Evolutionary conservation across 2,329 filamentous ascomycete species (phyloP), one percentile per base, ranked within the genome.

Genomic region (Cladosporium halotolerans): DNA sequence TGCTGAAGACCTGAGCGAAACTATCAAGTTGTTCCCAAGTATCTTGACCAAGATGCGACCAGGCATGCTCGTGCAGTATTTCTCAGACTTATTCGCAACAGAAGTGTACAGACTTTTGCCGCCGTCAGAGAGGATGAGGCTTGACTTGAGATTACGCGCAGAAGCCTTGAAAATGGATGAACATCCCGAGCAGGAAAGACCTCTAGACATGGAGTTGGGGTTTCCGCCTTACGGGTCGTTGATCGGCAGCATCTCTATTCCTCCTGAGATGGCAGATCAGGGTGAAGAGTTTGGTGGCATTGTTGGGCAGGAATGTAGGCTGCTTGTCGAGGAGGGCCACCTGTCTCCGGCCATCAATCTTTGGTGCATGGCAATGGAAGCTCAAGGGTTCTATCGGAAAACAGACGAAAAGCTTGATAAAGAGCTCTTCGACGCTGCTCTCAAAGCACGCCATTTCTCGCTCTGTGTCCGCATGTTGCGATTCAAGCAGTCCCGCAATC

Each of bases 381-480:
- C 9, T 6, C 38, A 19, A 39, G 14, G 3, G 9, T 34, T 13
- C 13, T 8, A 7, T 4, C 13, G 31, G n/a, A n/a, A 10, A 10
- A 11, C 16, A 9, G 45, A 44, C n/a, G 3, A 18, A 7, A 10
- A 36, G 31, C 13, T 39, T 11, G 48, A 31, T 1, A 11, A 23
- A 1, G 32, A 11, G 4, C 18, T 51, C 2, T 51, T 44, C 19
- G 18, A 51, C 16, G 40, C 48, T 9, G 40, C 48, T 18, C 11
- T 51, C 8, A 9, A 7, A 4, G 48, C 28, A 2, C 39, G 39
- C 10, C 32, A 44, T 31, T 18, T 44, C 18, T 51, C 48, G 3
- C 31, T 51, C 10, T 51, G 48, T n/a, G 40, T 14, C 18, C 39
- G 41, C 31, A 28, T 51, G 31, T 40, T 51, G 16, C 32, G 48